Base-by-base conservation (phyloP, 129 eudicot species). In the Helianthus tuberosus region DNA sequence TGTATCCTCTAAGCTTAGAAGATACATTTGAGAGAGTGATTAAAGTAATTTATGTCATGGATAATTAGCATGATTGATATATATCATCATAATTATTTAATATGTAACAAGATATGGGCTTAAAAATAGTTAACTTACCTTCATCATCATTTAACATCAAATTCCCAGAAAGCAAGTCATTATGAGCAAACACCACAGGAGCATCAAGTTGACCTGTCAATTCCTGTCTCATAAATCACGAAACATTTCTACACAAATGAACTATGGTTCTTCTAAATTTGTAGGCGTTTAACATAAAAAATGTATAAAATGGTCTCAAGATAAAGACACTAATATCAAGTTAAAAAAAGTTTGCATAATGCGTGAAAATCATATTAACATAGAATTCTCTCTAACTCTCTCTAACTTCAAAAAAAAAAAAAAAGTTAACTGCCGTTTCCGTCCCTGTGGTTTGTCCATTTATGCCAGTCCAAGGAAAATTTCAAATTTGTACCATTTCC, bases 141-240 rank as follows among this genome's bases (percentile, higher is more conserved):
- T 90, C 86, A 43, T 86, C 84, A 48, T 92, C 91, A 77, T 88
- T 90, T 11, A 78, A 83, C 96, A 93, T 93, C 80, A 93, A 67
- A 75, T 93, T 93, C 60, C 98, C 98, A 14, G 92, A 93, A 78
- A 93, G 95, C 71, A 93, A 71, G 81, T 93, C 98, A 71, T 92
- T 92, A 81, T 92, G 98, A 80, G 86, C 88, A 78, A 79, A 92
- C 57, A 92, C 96, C 70, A 92, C 96, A 27, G 98, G 96, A 73
- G 98, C 88, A 70, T 82, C 23, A 71, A 92, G 87, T 50, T 63
- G 80, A 79, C 79, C 94, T 54, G 98, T 87, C 87, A 92, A 71
- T 80, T 85, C 94, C 96, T 93, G 95, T 84, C 77, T 76, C 83
- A 83, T 39, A 79, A 68, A 79, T 72, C 75, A 80, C 60, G 35